Conservation (phyloP, 2,329 filamentous ascomycete species). For the Claviceps sp. region DNA sequence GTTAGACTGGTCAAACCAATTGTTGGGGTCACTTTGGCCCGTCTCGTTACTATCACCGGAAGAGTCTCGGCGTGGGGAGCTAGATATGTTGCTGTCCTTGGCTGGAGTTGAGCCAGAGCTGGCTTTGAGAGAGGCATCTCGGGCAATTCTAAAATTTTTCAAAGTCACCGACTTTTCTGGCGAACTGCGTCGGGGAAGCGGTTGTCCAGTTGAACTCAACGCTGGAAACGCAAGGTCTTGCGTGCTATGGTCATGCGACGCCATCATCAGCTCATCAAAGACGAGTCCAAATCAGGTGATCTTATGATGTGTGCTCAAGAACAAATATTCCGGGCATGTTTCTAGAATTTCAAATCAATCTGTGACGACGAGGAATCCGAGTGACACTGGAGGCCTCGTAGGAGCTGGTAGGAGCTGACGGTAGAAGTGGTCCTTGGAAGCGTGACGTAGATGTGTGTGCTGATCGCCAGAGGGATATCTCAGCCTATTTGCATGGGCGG, state of each 20-base stretch:
- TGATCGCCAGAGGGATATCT: neutral
- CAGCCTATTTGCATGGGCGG: neutral
- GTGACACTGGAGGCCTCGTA: neutral
- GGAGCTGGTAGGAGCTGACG: no score
- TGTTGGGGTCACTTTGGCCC: conserved; percentile 33
- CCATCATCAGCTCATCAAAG: conserved; percentile 15
- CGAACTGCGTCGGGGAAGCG: conserved; percentile 29
- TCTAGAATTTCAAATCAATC: neutral
- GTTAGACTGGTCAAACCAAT: conserved; percentile 43
- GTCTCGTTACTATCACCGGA: conserved; percentile 38
- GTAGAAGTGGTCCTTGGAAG: neutral
- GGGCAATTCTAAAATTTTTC: conserved; percentile 30
- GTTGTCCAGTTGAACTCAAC: conserved; percentile 21
- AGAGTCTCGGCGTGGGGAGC: conserved; percentile 24
- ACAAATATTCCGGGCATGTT: neutral
- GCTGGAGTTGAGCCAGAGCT: conserved; percentile 13
- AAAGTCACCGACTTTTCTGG: conserved; percentile 35
- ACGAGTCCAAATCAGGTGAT: neutral
- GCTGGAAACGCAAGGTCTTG: conserved; percentile 14
- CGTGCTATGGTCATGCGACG: conserved; percentile 12
- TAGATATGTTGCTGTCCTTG: conserved; percentile 8
- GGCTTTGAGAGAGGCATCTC: conserved; percentile 24
- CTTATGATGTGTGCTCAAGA: neutral
- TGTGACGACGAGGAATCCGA: neutral
- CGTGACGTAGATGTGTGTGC: conserved; percentile 2